Conservation (phyloP, 495 filamentous ascomycete species). For the Penicillium lividum region DNA sequence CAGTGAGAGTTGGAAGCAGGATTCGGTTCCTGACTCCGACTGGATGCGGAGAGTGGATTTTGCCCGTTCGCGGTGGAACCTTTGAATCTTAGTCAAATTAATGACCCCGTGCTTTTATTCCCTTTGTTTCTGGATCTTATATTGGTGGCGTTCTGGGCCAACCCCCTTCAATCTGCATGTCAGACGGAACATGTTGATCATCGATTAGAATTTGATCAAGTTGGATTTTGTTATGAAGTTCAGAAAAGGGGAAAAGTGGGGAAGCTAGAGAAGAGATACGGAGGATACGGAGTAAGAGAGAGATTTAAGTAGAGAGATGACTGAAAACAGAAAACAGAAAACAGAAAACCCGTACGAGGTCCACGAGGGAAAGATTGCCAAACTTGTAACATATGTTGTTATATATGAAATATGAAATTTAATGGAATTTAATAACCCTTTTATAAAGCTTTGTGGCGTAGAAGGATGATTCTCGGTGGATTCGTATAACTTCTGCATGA, state of each 20-base stretch:
- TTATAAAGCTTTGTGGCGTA: background rate
- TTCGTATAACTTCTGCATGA: slow-evolving; percentile 16
- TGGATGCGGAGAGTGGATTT: slow-evolving; percentile 22
- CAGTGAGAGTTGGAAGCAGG: background rate
- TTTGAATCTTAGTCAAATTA: no score
- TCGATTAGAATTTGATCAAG: slow-evolving; percentile 12
- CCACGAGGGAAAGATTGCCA: no score
- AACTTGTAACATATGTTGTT: no score
- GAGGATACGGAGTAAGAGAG: background rate
- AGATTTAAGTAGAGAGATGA: background rate
- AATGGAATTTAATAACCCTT: no score
- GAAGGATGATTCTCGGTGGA: background rate
- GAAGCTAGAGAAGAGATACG: background rate
- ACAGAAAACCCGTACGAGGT: background rate
- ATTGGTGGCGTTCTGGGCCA: slow-evolving; percentile 5
- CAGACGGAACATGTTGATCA: slow-evolving; percentile 31
- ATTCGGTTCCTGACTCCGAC: slow-evolving; percentile 20
- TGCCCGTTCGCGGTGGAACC: slow-evolving; percentile 22
- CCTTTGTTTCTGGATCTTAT: slow-evolving; percentile 4
- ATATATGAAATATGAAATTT: no score
- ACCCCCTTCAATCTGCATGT: slow-evolving; percentile 24
- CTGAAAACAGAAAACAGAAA: background rate
- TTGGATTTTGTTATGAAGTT: background rate
- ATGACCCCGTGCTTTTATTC: background rate
- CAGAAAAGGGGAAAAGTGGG: background rate